phyloP scores from a whole-genome alignment of 148 eudicot species.

The Pharnaceum exiguum region DNA sequence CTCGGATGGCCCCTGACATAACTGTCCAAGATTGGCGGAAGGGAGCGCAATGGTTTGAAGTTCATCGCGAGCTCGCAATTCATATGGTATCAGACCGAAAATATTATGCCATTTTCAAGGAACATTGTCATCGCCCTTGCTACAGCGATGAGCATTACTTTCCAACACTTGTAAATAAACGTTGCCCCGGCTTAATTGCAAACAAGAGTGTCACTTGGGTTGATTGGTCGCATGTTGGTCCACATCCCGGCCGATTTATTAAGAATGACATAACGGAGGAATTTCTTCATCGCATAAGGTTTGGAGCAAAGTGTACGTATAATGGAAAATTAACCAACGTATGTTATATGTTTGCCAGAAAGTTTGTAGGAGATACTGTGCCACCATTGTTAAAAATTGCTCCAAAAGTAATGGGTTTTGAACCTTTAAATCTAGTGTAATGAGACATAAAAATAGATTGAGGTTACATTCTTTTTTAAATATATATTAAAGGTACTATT shows the following conservation, averaged over 20 bases:
- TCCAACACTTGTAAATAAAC: conserved; percentile 48
- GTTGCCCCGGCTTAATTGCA: conserved; percentile 24
- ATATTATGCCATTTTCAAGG: conserved; percentile 41
- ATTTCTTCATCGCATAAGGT: conserved; percentile 38
- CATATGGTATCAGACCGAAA: conserved; percentile 33
- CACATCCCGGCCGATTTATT: conserved; percentile 53
- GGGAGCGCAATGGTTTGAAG: conserved; percentile 75
- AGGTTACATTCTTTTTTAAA: too few species aligned
- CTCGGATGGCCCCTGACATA: conserved; percentile 44
- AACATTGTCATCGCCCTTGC: conserved; percentile 43
- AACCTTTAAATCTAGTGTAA: conserved; percentile 15
- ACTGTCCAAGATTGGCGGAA: conserved; percentile 55
- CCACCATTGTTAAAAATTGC: conserved; percentile 41
- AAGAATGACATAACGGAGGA: conserved; percentile 35
- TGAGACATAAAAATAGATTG: not conserved
- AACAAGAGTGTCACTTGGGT: conserved; percentile 46
- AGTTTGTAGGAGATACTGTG: conserved; percentile 41
- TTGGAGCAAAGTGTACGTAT: conserved; percentile 35
- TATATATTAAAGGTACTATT: too few species aligned
- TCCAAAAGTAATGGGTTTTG: conserved; percentile 40
- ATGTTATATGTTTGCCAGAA: conserved; percentile 68
- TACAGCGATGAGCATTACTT: conserved; percentile 67
- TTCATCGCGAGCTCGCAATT: conserved; percentile 40
- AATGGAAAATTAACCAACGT: conserved; percentile 37
- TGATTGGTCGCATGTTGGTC: conserved; percentile 53